A percentile compares a stretch with the other conserved stretches of the same genome.
Evolutionary conservation across 1,284 basidiomycete species (phyloP).

Genomic region (Cutaneotrichosporon cavernicola): DNA sequence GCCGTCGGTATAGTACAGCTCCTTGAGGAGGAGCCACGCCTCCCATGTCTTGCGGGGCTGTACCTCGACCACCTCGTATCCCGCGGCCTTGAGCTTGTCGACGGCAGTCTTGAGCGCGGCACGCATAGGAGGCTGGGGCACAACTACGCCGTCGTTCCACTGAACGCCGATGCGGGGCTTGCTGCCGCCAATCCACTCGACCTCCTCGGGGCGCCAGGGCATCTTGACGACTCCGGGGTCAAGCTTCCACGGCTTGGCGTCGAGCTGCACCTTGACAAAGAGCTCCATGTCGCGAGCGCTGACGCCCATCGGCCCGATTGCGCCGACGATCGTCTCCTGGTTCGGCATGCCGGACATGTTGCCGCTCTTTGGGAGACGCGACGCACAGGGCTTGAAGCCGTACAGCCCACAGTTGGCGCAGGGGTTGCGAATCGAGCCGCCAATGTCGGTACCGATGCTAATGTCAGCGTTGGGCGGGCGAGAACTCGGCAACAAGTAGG

Average conservation of each 20-base stretch:
- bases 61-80: constrained; percentile 35
- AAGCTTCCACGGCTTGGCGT: constrained; percentile 41
- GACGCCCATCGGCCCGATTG: constrained; percentile 44
- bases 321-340: constrained; percentile 40
- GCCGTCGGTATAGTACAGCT: constrained; percentile 45
- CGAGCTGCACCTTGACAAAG: constrained; percentile 42
- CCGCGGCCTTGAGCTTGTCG: constrained; percentile 30
- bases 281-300: constrained; percentile 43
- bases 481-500: too few species aligned
- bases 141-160: constrained; percentile 46
- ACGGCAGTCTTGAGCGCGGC: constrained; percentile 41
- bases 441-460: constrained; percentile 55
- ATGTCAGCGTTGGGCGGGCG: constrained; percentile 16
- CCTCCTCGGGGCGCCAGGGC: constrained; percentile 36
- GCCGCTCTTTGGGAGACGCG: constrained; percentile 44
- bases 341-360: constrained; percentile 40
- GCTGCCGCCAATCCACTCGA: constrained; percentile 21
- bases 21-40: constrained; percentile 33
- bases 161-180: constrained; percentile 44
- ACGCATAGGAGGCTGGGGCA: constrained; percentile 46
- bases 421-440: constrained; percentile 45
- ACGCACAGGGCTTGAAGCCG: constrained; percentile 45
- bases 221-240: constrained; percentile 43
- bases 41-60: constrained; percentile 29
- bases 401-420: constrained; percentile 40